Evolutionary conservation across 192 early-diverging fungal genomes (phyloP).

Genomic region (Mortierella alpina): DNA sequence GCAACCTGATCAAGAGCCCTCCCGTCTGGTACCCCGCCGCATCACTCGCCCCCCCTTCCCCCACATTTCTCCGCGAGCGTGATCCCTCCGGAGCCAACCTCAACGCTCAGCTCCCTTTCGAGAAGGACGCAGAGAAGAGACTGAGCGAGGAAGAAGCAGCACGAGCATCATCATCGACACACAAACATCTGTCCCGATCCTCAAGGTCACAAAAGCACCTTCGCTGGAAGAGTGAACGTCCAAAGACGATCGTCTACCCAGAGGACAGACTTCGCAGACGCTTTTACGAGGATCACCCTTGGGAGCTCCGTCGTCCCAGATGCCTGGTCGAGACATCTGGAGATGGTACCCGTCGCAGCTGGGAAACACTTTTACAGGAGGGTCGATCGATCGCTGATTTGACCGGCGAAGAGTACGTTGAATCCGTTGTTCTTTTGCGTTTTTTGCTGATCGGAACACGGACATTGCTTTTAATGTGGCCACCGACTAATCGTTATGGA

Average conservation of each 20-base stretch:
- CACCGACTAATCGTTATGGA: background rate
- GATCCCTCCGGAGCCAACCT: slow-evolving; percentile 30
- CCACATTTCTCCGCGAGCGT: slow-evolving; percentile 63
- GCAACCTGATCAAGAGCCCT: slow-evolving; percentile 60
- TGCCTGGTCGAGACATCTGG: slow-evolving; percentile 75
- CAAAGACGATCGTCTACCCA: slow-evolving; percentile 84
- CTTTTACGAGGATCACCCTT: slow-evolving; percentile 95
- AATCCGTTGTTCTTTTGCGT: background rate
- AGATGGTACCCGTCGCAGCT: slow-evolving; percentile 61
- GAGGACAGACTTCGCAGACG: slow-evolving; percentile 87
- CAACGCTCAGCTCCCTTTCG: slow-evolving; percentile 14
- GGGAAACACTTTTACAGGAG: slow-evolving; percentile 64
- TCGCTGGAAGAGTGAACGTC: slow-evolving; percentile 68
- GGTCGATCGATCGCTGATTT: slow-evolving; percentile 64
- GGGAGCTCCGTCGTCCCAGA: slow-evolving; percentile 81
- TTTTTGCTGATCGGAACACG: background rate
- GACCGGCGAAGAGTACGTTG: slow-evolving; percentile 86
- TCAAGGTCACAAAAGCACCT: slow-evolving; percentile 66
- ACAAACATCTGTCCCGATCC: slow-evolving; percentile 14
- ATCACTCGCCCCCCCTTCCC: slow-evolving; percentile 62
- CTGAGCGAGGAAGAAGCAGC: background rate
- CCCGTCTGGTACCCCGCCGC: slow-evolving; percentile 66
- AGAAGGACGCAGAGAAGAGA: slow-evolving; percentile 11
- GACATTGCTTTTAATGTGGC: background rate
- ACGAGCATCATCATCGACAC: slow-evolving; percentile 10